Evolutionary conservation across 2,329 filamentous ascomycete genomes (phyloP).

Genomic region (Paecilomyces sp.): DNA sequence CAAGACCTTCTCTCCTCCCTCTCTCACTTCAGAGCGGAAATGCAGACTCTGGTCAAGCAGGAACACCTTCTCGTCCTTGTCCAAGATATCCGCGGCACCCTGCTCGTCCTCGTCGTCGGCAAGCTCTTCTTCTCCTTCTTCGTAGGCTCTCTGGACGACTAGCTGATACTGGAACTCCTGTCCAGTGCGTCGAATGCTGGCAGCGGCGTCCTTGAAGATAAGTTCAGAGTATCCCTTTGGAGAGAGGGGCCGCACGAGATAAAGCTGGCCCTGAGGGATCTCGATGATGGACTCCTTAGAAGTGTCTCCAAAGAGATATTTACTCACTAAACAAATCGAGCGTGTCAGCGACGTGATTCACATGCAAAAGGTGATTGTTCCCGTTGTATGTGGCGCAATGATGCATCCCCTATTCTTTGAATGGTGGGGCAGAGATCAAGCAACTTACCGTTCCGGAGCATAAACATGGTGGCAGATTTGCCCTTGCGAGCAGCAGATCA

Average conservation of each 20-base stretch:
- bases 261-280: slow-evolving; percentile 90
- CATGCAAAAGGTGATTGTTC: neutral
- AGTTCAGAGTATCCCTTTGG: slow-evolving; percentile 98
- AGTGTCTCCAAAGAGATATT: slow-evolving; percentile 82
- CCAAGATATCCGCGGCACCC: slow-evolving; percentile 67
- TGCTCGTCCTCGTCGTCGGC: slow-evolving; percentile 86
- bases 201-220: slow-evolving; percentile 95
- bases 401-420: slow-evolving; percentile 5
- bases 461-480: slow-evolving; percentile 43
- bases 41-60: slow-evolving; percentile 86
- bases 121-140: slow-evolving; percentile 92
- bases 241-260: slow-evolving; percentile 88
- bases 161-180: slow-evolving; percentile 98
- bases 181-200: slow-evolving; percentile 83
- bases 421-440: slow-evolving; percentile 14
- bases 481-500: slow-evolving; percentile 13
- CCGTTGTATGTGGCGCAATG: slow-evolving; percentile 1
- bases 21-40: slow-evolving; percentile 75
- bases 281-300: slow-evolving; percentile 92
- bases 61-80: slow-evolving; percentile 96
- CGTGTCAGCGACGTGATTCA: neutral
- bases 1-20: slow-evolving; percentile 75
- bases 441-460: slow-evolving; percentile 49
- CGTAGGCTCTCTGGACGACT: slow-evolving; percentile 90
- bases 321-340: slow-evolving; percentile 58